Percentiles rank a stretch among this genome's conserved stretches.
Evolutionary conservation across 2,329 filamentous ascomycete genomes (phyloP).

Genomic region (Knoxdaviesia proteae): DNA sequence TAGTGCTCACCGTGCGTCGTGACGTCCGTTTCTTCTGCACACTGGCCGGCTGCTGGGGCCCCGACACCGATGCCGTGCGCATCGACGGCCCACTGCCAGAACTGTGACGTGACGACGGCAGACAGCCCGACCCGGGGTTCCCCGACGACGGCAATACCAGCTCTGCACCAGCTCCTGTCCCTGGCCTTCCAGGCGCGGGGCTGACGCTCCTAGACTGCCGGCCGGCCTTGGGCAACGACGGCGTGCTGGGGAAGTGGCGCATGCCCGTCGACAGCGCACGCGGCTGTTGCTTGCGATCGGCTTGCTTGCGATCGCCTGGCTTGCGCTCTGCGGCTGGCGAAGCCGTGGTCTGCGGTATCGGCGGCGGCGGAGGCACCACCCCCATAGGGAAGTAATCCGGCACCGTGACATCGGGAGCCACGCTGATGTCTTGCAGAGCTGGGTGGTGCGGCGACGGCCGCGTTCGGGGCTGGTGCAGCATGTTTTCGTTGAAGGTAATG

Average conservation of each 20-base stretch:
- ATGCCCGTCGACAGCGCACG: conserved; percentile 1
- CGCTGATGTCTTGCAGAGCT: too few relatives aligned
- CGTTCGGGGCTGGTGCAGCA: too few relatives aligned
- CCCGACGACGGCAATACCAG: too few relatives aligned
- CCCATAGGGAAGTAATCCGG: too few relatives aligned
- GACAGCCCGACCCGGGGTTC: too few relatives aligned
- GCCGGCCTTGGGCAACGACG: neutral
- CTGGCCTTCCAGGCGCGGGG: neutral
- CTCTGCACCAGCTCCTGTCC: too few relatives aligned
- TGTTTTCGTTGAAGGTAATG: too few relatives aligned
- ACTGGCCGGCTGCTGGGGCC: neutral
- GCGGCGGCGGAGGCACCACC: too few relatives aligned
- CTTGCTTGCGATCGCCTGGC: neutral
- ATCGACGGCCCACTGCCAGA: neutral
- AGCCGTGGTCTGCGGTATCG: too few relatives aligned
- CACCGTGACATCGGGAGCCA: too few relatives aligned
- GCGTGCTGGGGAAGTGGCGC: neutral
- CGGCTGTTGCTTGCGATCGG: neutral
- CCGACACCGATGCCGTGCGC: neutral
- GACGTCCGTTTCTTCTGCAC: neutral
- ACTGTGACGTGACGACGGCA: neutral
- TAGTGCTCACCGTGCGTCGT: neutral
- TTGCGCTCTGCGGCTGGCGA: too few relatives aligned
- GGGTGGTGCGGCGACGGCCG: too few relatives aligned
- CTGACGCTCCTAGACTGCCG: neutral